Base-by-base conservation (phyloP, 2,329 filamentous ascomycete genomes). In the Massarina eburnea region DNA sequence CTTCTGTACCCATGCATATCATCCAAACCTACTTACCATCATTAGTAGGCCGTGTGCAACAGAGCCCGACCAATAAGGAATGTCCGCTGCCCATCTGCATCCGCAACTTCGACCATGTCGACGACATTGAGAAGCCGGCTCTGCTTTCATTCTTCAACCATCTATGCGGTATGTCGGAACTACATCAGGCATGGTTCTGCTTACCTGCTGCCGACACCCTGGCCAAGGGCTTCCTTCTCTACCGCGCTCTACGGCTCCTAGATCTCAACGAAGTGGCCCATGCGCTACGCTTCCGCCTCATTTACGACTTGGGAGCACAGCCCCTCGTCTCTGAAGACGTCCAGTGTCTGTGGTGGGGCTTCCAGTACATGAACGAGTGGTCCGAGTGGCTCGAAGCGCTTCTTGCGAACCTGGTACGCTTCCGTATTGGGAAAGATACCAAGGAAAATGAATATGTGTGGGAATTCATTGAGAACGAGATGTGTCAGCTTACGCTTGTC, bases 281-380 rank as follows among this genome's bases (percentile, higher is more conserved):
- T 3, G n/a, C 3, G 4, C 29, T 41, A 4, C 27, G 39, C 7
- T 3, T 17, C 7, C 39, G 20, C 8, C 15, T 41, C 14, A 14
- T 42, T 3, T 2, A 42, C 3, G 40, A 35, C 9, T 17, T 42
- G 2, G 5, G 18, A 4, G 8, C 12, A 18, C 22, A 26, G 8
- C 12, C 40, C 4, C 30, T 42, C 15, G 8, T 30, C 3, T 12
- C 30, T 15, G 8, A n/a, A 9, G 40, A 42, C 15, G 40, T 42
- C 7, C 29, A 42, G 30, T 19, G 40, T 20, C 20, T 42, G 19
- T 42, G 40, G 40, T 42, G 40, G 40, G 21, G 29, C 3, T 36
- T 42, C n/a, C 40, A 42, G 20, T 9, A 26, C n/a, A 42, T 20
- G 3, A 3, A 8, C 6, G 40, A 42, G 17, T 42, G 40, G 40